Base-by-base conservation (phyloP, 495 filamentous ascomycete genomes). In the Hyaloscypha variabilis region DNA sequence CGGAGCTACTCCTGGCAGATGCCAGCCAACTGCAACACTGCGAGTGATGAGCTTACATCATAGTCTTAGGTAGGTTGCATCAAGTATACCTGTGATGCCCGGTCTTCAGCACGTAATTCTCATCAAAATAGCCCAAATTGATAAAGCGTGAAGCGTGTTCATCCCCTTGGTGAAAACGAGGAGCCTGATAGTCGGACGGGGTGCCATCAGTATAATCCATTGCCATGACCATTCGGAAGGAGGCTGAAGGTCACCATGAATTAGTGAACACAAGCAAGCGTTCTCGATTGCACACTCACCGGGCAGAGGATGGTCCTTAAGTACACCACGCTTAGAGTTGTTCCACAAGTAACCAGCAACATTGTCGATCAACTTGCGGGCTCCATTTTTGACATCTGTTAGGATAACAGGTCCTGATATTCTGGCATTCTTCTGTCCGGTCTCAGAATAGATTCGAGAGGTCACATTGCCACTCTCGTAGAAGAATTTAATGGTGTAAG, bases 401-500 rank as follows among this genome's bases (percentile, higher is more conserved):
- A 66, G 55, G n/a, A 58, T 34, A 19, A 34, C 21, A 21, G 31
- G 21, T 13, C 24, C 11, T 25, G 57, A 6, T 24, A 5, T 46
- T 6, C 21, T 6, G 6, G 8, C 13, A 10, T 23, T 17, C n/a
- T 6, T 28, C 8, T 62, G 29, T 56, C 14, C 31, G 26, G 51
- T 26, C 29, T 51, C 54, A 13, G 58, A 53, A 17, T 49, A 55
- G 39, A 66, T 59, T 13, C 58, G 55, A 17, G 29, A 23, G 5
- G 26, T 26, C 1, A 29, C 21, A 17, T 23, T 26, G 17, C 61
- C 66, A 13, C 64, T 60, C 23, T 52, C 42, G 29, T 73, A 71
- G 2, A 50, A 46, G 23, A 73, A 71, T 25, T 17, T 31, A n/a
- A 73, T 60, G 1, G 51, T 64, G 52, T 73, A 71, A 1, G 69